phyloP scores from a whole-genome alignment of 208 protist species.

The Trypanosoma scelopori region DNA sequence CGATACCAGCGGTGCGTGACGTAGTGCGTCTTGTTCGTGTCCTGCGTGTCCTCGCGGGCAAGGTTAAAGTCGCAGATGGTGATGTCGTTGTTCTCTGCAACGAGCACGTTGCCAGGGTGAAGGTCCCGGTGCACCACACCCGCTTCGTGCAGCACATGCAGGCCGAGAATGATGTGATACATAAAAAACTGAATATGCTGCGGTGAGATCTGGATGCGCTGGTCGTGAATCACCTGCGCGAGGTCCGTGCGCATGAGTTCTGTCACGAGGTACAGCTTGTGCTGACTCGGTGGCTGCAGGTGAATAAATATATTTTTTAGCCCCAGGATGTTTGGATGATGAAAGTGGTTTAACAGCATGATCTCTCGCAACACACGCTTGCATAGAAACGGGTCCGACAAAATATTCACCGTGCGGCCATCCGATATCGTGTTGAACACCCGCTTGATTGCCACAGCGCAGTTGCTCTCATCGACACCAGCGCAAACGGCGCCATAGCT shows the following conservation, averaged over 20 bases:
- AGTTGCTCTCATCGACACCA: conserved; percentile 62
- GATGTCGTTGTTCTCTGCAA: conserved; percentile 93
- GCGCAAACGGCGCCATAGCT: conserved; percentile 90
- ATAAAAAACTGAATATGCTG: conserved; percentile 97
- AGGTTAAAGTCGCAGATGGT: conserved; percentile 97
- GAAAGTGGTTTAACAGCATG: conserved; percentile 94
- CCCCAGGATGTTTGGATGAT: conserved; percentile 96
- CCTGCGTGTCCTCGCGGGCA: conserved; percentile 86
- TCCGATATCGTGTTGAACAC: conserved; percentile 89
- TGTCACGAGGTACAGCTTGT: conserved; percentile 96
- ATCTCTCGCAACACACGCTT: conserved; percentile 93
- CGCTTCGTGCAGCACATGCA: conserved; percentile 93
- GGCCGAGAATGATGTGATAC: conserved; percentile 94
- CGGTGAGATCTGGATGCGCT: conserved; percentile 93
- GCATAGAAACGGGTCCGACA: conserved; percentile 86
- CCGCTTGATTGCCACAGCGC: conserved; percentile 80
- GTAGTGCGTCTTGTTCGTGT: conserved; percentile 92
- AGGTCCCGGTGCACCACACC: conserved; percentile 92
- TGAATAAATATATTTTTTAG: conserved; percentile 94
- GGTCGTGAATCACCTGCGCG: conserved; percentile 93
- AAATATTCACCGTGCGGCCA: conserved; percentile 77
- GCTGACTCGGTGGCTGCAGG: conserved; percentile 73
- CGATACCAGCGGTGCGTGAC: conserved; percentile 97
- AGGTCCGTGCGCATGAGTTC: conserved; percentile 95
- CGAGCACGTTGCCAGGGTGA: conserved; percentile 87